phyloP scores from a whole-genome alignment of 768 basidiomycete species.

The Tephrocybe rancida region DNA sequence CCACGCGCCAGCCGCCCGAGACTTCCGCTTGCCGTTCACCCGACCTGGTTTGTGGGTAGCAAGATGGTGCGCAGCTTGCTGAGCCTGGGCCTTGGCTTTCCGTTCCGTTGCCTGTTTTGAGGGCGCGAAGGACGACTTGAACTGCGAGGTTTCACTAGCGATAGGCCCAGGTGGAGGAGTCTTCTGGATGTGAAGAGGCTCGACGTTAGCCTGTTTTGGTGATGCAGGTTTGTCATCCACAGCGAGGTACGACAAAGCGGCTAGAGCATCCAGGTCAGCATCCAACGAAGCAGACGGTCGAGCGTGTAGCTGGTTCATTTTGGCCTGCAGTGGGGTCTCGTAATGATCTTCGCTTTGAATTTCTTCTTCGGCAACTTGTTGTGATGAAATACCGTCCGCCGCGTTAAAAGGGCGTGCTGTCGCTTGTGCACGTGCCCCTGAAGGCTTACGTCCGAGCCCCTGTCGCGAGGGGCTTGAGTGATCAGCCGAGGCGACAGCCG shows the following conservation, averaged over 20 bases:
- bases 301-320: slow-evolving; percentile 9
- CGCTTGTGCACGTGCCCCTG: slow-evolving; percentile 79
- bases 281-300: slow-evolving; percentile 31
- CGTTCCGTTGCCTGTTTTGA: slow-evolving; percentile 84
- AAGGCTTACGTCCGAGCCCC: slow-evolving; percentile 69
- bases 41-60: slow-evolving; percentile 77
- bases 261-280: slow-evolving; percentile 71
- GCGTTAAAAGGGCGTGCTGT: slow-evolving; percentile 42
- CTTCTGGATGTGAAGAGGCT: slow-evolving; percentile 38
- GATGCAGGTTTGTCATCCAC: slow-evolving; percentile 38
- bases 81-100: slow-evolving; percentile 81
- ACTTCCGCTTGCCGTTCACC: slow-evolving; percentile 63
- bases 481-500: slow-evolving; percentile 23
- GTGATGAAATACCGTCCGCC: slow-evolving; percentile 38
- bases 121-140: slow-evolving; percentile 87
- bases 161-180: slow-evolving; percentile 25
- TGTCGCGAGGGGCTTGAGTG: slow-evolving; percentile 38
- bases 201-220: slow-evolving; percentile 27
- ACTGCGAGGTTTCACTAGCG: slow-evolving; percentile 36
- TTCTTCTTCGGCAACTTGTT: slow-evolving; percentile 36
- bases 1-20: slow-evolving; percentile 57
- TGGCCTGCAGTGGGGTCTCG: slow-evolving; percentile 5
- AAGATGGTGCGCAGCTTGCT: slow-evolving; percentile 80
- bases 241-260: slow-evolving; percentile 77
- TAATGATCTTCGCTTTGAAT: slow-evolving; percentile 25